Base-by-base conservation (phyloP, 441 rosid genomes). In the Jatropha podagrica region DNA sequence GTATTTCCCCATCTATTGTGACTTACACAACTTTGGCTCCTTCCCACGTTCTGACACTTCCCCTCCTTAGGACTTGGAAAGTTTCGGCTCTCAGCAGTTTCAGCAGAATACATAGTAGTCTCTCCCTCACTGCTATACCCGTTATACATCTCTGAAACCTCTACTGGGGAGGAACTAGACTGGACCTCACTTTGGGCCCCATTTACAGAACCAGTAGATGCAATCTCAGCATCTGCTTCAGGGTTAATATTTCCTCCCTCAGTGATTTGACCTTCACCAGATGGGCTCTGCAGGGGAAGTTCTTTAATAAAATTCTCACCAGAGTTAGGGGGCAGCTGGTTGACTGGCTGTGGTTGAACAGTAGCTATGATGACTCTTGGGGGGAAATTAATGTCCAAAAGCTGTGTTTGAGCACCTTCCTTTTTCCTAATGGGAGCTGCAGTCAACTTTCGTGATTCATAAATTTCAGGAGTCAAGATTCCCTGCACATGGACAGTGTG, bases 51-150 rank as follows among this genome's bases (percentile, higher is more conserved):
- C 74, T 89, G 91, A 41, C 87, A 81, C 81, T 83, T 85, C 10
- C 86, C 90, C 74, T 90, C 94, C 76, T 86, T 83, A 5, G 98
- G 99, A 64, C 90, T 93, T 0, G 97, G 83, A 75, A 89, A 92
- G 84, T 95, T 95, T 80, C 98, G 82, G 83, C 99, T 95, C 81
- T 93, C 98, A 0, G 98, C 98, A 73, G 99, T 95, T 86, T 95
- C 99, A 3, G 96, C 98, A 17, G 99, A 95, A 87, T 93, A 93
- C 98, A 95, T 90, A 0, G 99, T 90, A 0, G 99, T 95, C 83
- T 92, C 99, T 78, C 85, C 96, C 76, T 93, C 98, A 6, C 96
- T 95, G 82, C 90, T 89, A 69, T 89, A 90, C 54, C 92, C 95
- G 49, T 87, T 80, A 77, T 84, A 85, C 77, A 87, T 76, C 80